Base-by-base conservation (phyloP, 768 basidiomycete genomes). In the Tulasnella sp. region DNA sequence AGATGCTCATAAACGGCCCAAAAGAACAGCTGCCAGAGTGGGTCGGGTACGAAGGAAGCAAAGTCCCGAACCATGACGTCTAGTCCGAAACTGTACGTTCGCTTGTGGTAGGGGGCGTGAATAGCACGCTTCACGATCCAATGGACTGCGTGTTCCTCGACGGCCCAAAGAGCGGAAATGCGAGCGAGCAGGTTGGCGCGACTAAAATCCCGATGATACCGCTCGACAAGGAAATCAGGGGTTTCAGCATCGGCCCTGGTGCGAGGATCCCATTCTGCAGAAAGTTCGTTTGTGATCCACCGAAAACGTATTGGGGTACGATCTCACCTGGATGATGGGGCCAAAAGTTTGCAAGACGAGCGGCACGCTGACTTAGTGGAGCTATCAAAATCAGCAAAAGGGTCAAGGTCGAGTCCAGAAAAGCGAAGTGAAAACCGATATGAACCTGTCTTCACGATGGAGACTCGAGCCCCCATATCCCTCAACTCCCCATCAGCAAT, bases 61-160 rank as follows among this genome's bases (percentile, higher is more conserved):
- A 66, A 34, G 34, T 52, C 35, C 36, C 65, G 62, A 7, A 44
- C 40, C 22, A 73, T 52, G 29, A 74, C 73, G 37, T 74, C 73
- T 11, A 74, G 39, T 34, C 73, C 73, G 34, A 74, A 67, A 62
- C 17, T 26, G 65, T 74, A 74, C 36, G 63, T 26, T 41, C 59
- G 22, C 36, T 66, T 73, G 17, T 73, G 73, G 63, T 73, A 73
- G 4, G 52, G 47, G 12, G 72, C 63, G 65, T 74, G 59, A 40
- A 73, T 47, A 7, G 67, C 72, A 16, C 52, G 72, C 29, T 73
- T 52, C 22, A 74, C 65, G 34, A 74, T 41, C 72, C 59, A 64
- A 44, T 75, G 74, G 36, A 74, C 75, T 17, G 37, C 74, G 22
- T 74, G 29, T 1, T 74, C 73, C 39, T 74, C 72, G 29, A 74